Evolutionary conservation across 805 yeast species (phyloP).

Genomic region (Metschnikowia cerradonensis): DNA sequence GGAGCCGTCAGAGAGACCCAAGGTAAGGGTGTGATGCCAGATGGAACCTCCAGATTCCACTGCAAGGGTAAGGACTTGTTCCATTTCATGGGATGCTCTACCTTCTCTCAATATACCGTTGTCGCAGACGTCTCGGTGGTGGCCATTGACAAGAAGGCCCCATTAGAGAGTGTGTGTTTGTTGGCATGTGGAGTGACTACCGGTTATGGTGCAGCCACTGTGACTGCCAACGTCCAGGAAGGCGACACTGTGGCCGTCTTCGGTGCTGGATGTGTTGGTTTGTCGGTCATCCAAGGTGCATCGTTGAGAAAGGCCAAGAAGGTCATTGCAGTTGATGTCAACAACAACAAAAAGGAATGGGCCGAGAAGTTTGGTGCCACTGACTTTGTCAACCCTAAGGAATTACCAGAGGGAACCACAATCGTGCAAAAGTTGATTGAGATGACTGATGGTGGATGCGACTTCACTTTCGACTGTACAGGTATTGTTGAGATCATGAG

Average conservation of each 20-base stretch:
- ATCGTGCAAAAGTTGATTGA: constrained; percentile 81
- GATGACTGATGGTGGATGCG: constrained; percentile 95
- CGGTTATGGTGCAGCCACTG: constrained; percentile 95
- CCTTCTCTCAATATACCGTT: constrained; percentile 95
- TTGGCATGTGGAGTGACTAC: constrained; percentile 99
- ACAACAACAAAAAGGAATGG: constrained; percentile 80
- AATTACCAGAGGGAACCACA: constrained; percentile 66
- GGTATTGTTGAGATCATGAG: constrained; percentile 96
- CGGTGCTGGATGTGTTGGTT: constrained; percentile 97
- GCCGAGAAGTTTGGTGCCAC: constrained; percentile 91
- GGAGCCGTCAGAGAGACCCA: constrained; percentile 95
- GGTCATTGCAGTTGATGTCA: constrained; percentile 83
- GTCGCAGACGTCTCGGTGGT: constrained; percentile 97
- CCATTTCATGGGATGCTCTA: constrained; percentile 98
- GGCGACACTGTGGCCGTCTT: constrained; percentile 95
- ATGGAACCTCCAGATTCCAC: constrained; percentile 89
- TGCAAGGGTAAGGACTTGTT: constrained; percentile 78
- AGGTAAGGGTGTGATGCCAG: constrained; percentile 98
- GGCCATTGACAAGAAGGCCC: constrained; percentile 80
- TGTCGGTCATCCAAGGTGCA: constrained; percentile 96
- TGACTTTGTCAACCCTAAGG: constrained; percentile 83
- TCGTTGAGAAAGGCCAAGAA: constrained; percentile 72
- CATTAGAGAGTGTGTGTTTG: constrained; percentile 81
- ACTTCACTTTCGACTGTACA: constrained; percentile 95
- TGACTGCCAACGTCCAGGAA: constrained; percentile 83